Percentiles rank a stretch among this genome's conserved stretches.
phyloP scores from a whole-genome alignment of 345 rosid genomes.

The Aethionema arabicum region DNA sequence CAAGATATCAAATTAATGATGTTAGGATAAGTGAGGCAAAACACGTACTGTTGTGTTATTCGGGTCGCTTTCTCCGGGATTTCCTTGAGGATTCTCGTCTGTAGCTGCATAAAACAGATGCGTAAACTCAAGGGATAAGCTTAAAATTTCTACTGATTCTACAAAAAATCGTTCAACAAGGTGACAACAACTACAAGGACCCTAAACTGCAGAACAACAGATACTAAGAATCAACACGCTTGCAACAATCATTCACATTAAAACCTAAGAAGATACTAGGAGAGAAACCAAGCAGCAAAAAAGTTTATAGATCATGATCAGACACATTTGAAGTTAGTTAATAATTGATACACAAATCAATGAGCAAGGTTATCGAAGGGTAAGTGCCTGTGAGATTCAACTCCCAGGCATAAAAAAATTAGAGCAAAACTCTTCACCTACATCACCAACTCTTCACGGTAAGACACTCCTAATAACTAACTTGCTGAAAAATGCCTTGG shows the following conservation, averaged over 20 bases:
- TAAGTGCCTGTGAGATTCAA: neutral
- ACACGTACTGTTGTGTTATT: slow-evolving; percentile 92
- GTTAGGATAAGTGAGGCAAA: slow-evolving; percentile 20
- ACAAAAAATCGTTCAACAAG: slow-evolving; percentile 22
- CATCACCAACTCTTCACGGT: neutral
- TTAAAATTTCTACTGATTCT: neutral
- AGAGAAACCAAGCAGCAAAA: slow-evolving; percentile 19
- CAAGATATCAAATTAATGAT: slow-evolving; percentile 3
- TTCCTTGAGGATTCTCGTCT: slow-evolving; percentile 65
- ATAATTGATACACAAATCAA: neutral
- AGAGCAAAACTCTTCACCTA: slow-evolving; percentile 7
- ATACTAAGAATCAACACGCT: neutral
- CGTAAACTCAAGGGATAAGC: neutral
- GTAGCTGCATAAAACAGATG: slow-evolving; percentile 59
- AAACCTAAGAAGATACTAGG: slow-evolving; percentile 6
- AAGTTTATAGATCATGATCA: slow-evolving; percentile 5
- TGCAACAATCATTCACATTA: slow-evolving; percentile 16
- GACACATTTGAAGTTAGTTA: neutral
- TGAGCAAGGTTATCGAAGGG: slow-evolving; percentile 1
- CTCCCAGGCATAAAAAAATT: neutral
- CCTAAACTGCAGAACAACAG: slow-evolving; percentile 14
- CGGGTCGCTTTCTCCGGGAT: slow-evolving; percentile 84
- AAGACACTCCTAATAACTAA: slow-evolving; percentile 1
- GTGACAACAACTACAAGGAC: slow-evolving; percentile 35
- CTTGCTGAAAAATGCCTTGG: slow-evolving; percentile 12